A percentile compares a stretch with the other conserved stretches of the same genome.
Evolutionary conservation across 768 basidiomycete species (phyloP).

Genomic region (Mycena albidolilacea): DNA sequence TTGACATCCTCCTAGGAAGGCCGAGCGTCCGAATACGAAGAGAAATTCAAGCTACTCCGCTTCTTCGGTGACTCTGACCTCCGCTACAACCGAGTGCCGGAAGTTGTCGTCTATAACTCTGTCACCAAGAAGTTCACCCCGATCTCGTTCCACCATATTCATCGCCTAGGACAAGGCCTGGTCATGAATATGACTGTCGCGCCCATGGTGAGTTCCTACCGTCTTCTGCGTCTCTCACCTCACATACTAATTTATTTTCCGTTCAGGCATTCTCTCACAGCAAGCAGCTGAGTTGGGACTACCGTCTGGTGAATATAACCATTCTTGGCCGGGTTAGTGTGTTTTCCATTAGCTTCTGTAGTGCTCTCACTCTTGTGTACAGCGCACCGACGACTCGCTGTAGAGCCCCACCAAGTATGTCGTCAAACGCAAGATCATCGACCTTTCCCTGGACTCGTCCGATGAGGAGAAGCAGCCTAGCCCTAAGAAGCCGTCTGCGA

Average conservation of each 20-base stretch:
- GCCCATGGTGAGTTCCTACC: not conserved
- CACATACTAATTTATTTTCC: not conserved
- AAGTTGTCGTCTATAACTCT: not conserved
- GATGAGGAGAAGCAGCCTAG: no score
- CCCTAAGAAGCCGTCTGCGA: no score
- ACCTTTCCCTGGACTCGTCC: no score
- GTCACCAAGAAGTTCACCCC: not conserved
- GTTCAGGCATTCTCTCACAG: not conserved
- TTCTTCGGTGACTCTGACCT: not conserved
- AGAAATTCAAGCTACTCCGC: not conserved
- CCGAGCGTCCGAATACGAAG: not conserved
- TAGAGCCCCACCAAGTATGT: not conserved
- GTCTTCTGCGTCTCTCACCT: not conserved
- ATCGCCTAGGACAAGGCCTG: not conserved
- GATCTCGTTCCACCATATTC: not conserved
- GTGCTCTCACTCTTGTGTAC: not conserved
- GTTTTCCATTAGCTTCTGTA: not conserved
- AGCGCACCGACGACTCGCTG: not conserved
- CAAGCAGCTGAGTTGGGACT: not conserved
- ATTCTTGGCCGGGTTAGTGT: not conserved
- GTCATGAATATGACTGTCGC: not conserved
- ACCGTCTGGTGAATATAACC: not conserved
- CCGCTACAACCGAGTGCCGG: not conserved
- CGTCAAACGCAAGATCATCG: no score
- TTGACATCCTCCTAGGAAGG: not conserved